These are phyloP conservation scores for Eutrema japonicum DNA, from an alignment of 345 rosid genomes.

Conservation along the genomic window DNA sequence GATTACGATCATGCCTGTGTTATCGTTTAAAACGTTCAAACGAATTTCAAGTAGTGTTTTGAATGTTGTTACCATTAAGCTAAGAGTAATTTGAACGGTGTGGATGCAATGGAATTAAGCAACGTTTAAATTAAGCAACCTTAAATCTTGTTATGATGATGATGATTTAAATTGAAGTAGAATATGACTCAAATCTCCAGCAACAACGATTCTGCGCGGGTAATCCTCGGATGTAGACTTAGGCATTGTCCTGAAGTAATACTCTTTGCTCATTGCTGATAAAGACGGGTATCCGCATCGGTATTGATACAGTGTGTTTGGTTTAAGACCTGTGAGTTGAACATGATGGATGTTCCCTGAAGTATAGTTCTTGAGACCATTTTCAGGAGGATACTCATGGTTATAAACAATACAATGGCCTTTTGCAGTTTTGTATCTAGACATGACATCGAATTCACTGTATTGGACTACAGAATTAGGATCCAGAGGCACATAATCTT, in stretches of 20 bases:
- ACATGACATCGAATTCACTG: slow-evolving; percentile 42
- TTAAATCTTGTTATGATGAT: too few species aligned
- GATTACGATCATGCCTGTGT: background rate
- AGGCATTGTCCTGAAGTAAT: slow-evolving; percentile 80
- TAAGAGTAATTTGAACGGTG: too few species aligned
- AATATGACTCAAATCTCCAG: slow-evolving; percentile 70
- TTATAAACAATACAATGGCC: slow-evolving; percentile 70
- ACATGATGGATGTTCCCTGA: slow-evolving; percentile 92
- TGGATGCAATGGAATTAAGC: too few species aligned
- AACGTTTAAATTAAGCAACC: too few species aligned
- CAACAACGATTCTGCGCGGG: slow-evolving; percentile 69
- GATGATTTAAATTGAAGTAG: too few species aligned
- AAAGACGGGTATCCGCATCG: slow-evolving; percentile 75
- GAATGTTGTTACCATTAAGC: too few species aligned
- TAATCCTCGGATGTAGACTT: slow-evolving; percentile 53
- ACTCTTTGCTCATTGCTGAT: slow-evolving; percentile 57
- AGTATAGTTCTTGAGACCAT: slow-evolving; percentile 65
- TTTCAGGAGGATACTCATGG: slow-evolving; percentile 60
- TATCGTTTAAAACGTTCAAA: too few species aligned
- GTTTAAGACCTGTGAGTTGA: slow-evolving; percentile 67
- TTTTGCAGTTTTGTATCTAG: slow-evolving; percentile 41
- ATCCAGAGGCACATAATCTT: too few species aligned
- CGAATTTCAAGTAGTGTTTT: background rate
- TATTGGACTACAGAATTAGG: slow-evolving; percentile 63
- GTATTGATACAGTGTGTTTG: slow-evolving; percentile 60